phyloP scores from a whole-genome alignment of 257 asterid species.

The Penstemon davidsonii region DNA sequence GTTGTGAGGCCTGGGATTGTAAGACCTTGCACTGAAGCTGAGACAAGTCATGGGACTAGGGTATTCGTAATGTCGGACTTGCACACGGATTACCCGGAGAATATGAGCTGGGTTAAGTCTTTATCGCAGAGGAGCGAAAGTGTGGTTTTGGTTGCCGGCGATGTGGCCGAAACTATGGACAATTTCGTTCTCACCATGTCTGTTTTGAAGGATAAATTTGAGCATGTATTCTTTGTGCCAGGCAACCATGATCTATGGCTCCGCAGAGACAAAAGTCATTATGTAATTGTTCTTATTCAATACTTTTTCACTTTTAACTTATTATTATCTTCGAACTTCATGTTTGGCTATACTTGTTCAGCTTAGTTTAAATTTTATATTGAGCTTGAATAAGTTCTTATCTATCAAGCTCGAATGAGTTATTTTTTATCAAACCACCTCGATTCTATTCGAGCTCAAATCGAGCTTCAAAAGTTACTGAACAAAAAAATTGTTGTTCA shows the following conservation, averaged over 20 bases:
- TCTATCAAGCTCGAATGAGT: no score
- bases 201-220: slow-evolving; percentile 62
- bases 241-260: slow-evolving; percentile 94
- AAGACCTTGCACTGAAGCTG: slow-evolving; percentile 19
- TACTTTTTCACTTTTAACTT: neutral
- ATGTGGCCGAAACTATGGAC: slow-evolving; percentile 75
- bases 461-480: neutral
- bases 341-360: no score
- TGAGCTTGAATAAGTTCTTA: no score
- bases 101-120: slow-evolving; percentile 68
- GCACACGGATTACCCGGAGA: slow-evolving; percentile 79
- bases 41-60: slow-evolving; percentile 37
- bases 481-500: no score
- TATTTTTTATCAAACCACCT: no score
- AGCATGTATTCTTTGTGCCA: slow-evolving; percentile 75
- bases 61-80: slow-evolving; percentile 76
- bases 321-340: no score
- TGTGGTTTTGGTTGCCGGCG: slow-evolving; percentile 82
- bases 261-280: slow-evolving; percentile 50
- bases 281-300: slow-evolving; percentile 36
- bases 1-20: slow-evolving; percentile 45
- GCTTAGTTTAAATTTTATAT: no score
- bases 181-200: slow-evolving; percentile 69
- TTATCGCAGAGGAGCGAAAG: slow-evolving; percentile 38
- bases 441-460: neutral